phyloP scores from a whole-genome alignment of 2,329 filamentous ascomycete genomes.

The Diaporthe longicolla region DNA sequence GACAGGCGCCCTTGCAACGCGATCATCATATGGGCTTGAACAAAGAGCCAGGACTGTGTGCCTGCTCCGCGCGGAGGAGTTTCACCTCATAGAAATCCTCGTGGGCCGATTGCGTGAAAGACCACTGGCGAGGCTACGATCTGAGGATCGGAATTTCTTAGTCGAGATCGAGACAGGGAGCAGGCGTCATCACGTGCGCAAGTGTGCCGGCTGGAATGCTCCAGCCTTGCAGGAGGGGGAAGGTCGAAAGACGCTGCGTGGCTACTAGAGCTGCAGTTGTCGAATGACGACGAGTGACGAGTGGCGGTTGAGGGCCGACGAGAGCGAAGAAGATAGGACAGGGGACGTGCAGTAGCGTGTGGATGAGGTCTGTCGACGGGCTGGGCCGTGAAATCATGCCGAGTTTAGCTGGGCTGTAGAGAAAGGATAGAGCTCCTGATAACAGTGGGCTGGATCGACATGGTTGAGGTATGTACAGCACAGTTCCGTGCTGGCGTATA shows the following conservation, averaged over 20 bases:
- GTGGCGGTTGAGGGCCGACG: not conserved
- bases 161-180: not conserved
- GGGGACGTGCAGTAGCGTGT: conserved; percentile 9
- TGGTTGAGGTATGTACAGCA: conserved; percentile 3
- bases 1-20: not conserved
- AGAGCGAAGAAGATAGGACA: not conserved
- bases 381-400: conserved; percentile 29
- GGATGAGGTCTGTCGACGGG: conserved; percentile 4
- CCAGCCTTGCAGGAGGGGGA: conserved; percentile 32
- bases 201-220: conserved; percentile 30
- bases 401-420: not conserved
- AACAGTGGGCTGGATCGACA: not conserved
- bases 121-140: conserved; percentile 22
- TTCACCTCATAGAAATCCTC: not conserved
- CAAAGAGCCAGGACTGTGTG: not conserved
- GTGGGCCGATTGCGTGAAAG: not conserved
- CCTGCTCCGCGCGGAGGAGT: not conserved
- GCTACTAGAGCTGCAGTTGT: not conserved
- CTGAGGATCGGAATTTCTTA: conserved; percentile 6
- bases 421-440: not conserved
- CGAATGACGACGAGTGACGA: conserved; percentile 9
- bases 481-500: not conserved
- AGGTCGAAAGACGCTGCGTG: not conserved
- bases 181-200: conserved; percentile 36
- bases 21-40: not conserved